Base-by-base conservation (phyloP, 768 basidiomycete genomes). In the Psilocybe tampanensis region DNA sequence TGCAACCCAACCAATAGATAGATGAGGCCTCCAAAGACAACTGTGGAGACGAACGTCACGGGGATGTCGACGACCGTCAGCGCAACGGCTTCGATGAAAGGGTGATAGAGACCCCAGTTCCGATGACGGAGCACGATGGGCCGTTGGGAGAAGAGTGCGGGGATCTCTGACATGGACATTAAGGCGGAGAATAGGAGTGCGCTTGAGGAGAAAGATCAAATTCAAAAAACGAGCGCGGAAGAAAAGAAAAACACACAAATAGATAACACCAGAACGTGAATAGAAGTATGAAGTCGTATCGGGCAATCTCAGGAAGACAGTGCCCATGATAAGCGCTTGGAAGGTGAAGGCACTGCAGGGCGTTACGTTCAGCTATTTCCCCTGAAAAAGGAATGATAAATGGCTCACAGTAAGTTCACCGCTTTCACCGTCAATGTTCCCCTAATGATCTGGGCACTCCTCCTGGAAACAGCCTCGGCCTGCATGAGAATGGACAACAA, bases 221-320 rank as follows among this genome's bases (percentile, higher is more conserved):
- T 87, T 81, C 91, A 90, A 80, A 89, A 92, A 18, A 94, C 74
- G 18, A 89, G 77, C n/a, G n/a, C n/a, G 71, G 90, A 86, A 34
- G 89, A 90, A n/a, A 91, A 82, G 18, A 86, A 85, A 76, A 48
- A 33, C 36, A 13, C n/a, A 39, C 36, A 39, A 39, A n/a, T 39
- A 39, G 3, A 39, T 39, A 5, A 39, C 36, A 72, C 90, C 86
- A 36, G 89, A 90, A n/a, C 90, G 82, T n/a, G 87, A 85, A 76
- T 88, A 92, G 67, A 82, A 87, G 12, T 82, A 83, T 13, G 75
- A 69, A 0, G 90, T 89, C 8, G 74, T 72, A 18, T 82, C 73
- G 0, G 82, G 76, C 33, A 85, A 70, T 9, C 79, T 74, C 55
- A 84, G 75, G 76, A 90, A 93, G 26, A 89, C 80, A 0, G 83